phyloP scores from a whole-genome alignment of 495 filamentous ascomycete genomes.

The Cercophora newfieldiana region DNA sequence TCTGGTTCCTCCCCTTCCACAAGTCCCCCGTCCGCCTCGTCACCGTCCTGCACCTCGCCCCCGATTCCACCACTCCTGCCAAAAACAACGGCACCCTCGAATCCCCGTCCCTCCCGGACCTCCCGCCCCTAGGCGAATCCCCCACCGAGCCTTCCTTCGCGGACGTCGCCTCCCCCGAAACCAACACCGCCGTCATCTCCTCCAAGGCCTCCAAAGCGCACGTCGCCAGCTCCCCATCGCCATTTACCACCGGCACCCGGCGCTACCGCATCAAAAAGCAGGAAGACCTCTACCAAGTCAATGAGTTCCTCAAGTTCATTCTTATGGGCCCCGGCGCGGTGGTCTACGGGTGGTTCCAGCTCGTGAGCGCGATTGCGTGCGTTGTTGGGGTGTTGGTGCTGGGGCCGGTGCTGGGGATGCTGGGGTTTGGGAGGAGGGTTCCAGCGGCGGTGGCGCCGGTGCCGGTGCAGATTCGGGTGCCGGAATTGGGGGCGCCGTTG shows the following conservation, averaged over 20 bases:
- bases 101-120: not conserved
- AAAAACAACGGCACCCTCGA: slow-evolving; percentile 1
- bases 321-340: slow-evolving; percentile 47
- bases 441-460: not conserved
- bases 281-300: slow-evolving; percentile 80
- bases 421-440: not conserved
- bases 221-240: not conserved
- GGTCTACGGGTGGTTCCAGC: slow-evolving; percentile 56
- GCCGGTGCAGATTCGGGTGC: not conserved
- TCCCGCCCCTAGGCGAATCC: slow-evolving; percentile 7
- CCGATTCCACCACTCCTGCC: slow-evolving; percentile 21
- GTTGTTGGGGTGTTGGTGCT: slow-evolving; percentile 48
- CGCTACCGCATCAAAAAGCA: slow-evolving; percentile 71
- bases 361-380: slow-evolving; percentile 62
- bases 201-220: slow-evolving; percentile 4
- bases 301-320: slow-evolving; percentile 74
- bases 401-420: not conserved
- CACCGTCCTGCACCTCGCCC: slow-evolving; percentile 67
- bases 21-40: slow-evolving; percentile 65
- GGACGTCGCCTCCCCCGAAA: slow-evolving; percentile 17
- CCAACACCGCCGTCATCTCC: slow-evolving; percentile 5
- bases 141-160: slow-evolving; percentile 29
- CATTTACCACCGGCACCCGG: not conserved
- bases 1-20: slow-evolving; percentile 77
- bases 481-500: not conserved